phyloP scores from a whole-genome alignment of 805 yeast species.

The Lipomyces yamadae region DNA sequence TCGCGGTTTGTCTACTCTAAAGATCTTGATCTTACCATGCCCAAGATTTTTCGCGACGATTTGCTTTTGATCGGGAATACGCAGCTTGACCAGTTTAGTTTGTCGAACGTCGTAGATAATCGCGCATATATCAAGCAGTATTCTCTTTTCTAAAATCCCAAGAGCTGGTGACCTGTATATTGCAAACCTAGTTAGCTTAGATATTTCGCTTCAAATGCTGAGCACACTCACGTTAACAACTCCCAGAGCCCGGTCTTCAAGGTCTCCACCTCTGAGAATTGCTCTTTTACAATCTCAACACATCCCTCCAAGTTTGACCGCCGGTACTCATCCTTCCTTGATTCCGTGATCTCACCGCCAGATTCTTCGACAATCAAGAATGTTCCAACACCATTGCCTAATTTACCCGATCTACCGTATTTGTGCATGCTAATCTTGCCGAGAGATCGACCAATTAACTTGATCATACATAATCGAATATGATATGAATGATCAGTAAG shows the following conservation, averaged over 20 bases:
- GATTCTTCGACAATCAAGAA: constrained; percentile 65
- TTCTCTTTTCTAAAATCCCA: constrained; percentile 63
- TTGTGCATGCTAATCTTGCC: constrained; percentile 31
- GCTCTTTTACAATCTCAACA: constrained; percentile 65
- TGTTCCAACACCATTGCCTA: constrained; percentile 45
- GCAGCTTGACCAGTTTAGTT: constrained; percentile 63
- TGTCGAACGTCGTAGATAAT: constrained; percentile 68
- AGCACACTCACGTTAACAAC: constrained; percentile 47
- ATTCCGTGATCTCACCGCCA: constrained; percentile 50
- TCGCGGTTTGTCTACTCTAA: constrained; percentile 18
- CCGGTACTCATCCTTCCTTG: constrained; percentile 68
- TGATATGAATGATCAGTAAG: constrained; percentile 61
- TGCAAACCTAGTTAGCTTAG: neutral
- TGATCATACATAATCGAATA: constrained; percentile 49
- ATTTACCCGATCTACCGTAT: constrained; percentile 10
- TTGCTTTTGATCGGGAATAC: constrained; percentile 65
- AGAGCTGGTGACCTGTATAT: constrained; percentile 57
- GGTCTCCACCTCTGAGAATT: constrained; percentile 57
- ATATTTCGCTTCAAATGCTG: neutral
- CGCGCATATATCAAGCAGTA: constrained; percentile 66
- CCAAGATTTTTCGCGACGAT: constrained; percentile 64
- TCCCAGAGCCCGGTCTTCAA: constrained; percentile 69
- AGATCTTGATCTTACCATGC: constrained; percentile 58
- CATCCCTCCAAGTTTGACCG: constrained; percentile 69
- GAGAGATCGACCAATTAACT: constrained; percentile 32